These are phyloP conservation scores for Davidsoniella neocaledoniae DNA, from an alignment of 2,329 filamentous ascomycete species.

Conservation along the genomic window DNA sequence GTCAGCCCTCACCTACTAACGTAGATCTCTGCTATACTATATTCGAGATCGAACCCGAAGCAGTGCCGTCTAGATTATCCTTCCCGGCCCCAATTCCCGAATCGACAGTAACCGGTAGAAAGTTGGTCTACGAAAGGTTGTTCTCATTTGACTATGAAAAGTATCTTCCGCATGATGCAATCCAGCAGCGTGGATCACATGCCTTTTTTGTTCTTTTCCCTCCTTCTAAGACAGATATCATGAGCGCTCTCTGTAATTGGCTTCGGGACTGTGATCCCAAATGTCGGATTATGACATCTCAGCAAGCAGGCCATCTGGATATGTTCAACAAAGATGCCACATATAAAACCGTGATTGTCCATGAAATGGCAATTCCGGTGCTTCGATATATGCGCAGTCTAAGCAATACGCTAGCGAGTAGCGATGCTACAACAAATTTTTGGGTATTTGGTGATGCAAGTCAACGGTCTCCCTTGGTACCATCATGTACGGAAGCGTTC, in stretches of 20 bases:
- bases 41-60: conserved; percentile 18
- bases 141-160: conserved; percentile 20
- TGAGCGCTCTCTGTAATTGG: conserved; percentile 28
- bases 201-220: conserved; percentile 36
- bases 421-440: conserved; percentile 19
- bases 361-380: conserved; percentile 25
- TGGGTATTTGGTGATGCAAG: conserved; percentile 25
- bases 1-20: conserved; percentile 5
- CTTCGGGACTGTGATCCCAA: conserved; percentile 23
- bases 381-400: conserved; percentile 26
- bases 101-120: conserved; percentile 4
- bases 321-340: conserved; percentile 22
- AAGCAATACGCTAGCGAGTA: conserved; percentile 18
- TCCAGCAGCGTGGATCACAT: conserved; percentile 14
- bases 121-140: conserved; percentile 18
- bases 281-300: conserved; percentile 27
- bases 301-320: conserved; percentile 29
- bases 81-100: not conserved
- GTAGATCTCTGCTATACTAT: conserved; percentile 22
- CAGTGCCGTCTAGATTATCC: conserved; percentile 1
- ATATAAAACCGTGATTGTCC: conserved; percentile 25
- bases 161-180: conserved; percentile 15
- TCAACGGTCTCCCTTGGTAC: conserved; percentile 13
- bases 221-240: conserved; percentile 19
- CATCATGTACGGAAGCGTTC: conserved; percentile 8